Evolutionary conservation across 768 basidiomycete genomes (phyloP), one percentile per base, ranked within the genome.

Genomic region (Termitomyces heimii): DNA sequence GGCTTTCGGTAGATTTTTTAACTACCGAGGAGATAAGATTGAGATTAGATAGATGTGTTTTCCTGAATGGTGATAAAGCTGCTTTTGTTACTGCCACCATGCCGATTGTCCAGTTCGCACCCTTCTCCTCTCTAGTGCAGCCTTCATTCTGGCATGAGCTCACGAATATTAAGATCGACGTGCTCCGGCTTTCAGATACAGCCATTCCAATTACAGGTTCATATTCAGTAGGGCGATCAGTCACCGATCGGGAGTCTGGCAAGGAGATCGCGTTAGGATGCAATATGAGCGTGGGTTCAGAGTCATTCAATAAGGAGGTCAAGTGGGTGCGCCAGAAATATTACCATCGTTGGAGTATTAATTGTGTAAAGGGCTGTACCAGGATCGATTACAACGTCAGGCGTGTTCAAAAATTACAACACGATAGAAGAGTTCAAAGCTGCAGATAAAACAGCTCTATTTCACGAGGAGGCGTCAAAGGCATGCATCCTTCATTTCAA

Each of bases 371-470:
- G 84, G 51, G 57, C 71, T 13, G 69, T 82, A 2, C 65, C 79
- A 7, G 75, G 83, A 59, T 75, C 85, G 13, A 75, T 85, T 44
- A 54, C 71, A 1, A 79, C 84, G 0, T 68, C 64, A 4, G 97
- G 96, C 39, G 75, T 78, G 10, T 78, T 97, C 65, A 94, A 92
- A 79, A 98, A 98, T 71, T 98, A 84, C 75, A 99, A 98, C 68
- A 98, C 96, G 9, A 89, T 98, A 63, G 94, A 98, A 63, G 94
- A 97, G 12, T 98, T 98, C 77, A 93, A 88, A 65, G 82, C 84
- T 7, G 87, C 89, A 0, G 86, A 93, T 65, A 99, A 99, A 78
- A 83, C 87, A 6, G 81, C 83, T n/a, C 70, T 97, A 18, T 94
- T 98, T 73, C 89, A 89, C 56, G 66, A 78, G 29, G 69, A 88